Percentiles rank a stretch among this genome's conserved stretches.
These are phyloP conservation scores for Choiromyces venosus DNA, from an alignment of 495 filamentous ascomycete genomes.

Conservation along the genomic window DNA sequence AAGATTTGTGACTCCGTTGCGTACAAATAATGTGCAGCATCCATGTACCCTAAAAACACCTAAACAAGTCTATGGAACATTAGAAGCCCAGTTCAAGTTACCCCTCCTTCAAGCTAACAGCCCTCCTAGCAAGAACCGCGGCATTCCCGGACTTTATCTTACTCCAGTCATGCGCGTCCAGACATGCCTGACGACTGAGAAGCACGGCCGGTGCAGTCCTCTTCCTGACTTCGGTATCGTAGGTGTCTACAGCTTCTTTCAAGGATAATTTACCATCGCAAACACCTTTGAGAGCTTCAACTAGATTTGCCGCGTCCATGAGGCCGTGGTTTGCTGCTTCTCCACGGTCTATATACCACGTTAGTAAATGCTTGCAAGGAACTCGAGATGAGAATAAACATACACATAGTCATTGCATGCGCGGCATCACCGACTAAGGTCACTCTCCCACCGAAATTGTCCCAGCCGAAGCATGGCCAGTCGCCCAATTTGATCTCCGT, in stretches of 20 bases:
- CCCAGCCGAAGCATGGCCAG: constrained; percentile 49
- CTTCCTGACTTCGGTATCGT: constrained; percentile 51
- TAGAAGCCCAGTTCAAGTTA: too few relatives aligned
- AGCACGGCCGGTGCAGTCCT: constrained; percentile 52
- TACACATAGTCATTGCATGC: constrained; percentile 61
- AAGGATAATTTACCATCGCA: constrained; percentile 21
- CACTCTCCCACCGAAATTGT: constrained; percentile 45
- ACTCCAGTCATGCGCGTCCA: constrained; percentile 58
- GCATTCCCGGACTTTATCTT: constrained; percentile 23
- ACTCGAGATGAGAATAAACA: constrained; percentile 22
- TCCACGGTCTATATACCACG: constrained; percentile 45
- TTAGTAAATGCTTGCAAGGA: not conserved
- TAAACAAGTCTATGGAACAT: too few relatives aligned
- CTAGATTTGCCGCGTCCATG: constrained; percentile 49
- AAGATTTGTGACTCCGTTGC: too few relatives aligned
- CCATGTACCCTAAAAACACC: too few relatives aligned
- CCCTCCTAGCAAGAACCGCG: constrained; percentile 18
- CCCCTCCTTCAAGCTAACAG: constrained; percentile 4
- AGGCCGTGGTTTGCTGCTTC: constrained; percentile 60
- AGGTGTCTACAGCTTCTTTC: constrained; percentile 46
- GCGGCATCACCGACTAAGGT: constrained; percentile 54
- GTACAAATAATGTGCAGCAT: too few relatives aligned
- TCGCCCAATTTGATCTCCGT: constrained; percentile 54
- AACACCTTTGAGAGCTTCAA: constrained; percentile 35
- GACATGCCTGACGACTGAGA: constrained; percentile 55